Evolutionary conservation across 345 rosid species (phyloP), one percentile per base, ranked within the genome.

Genomic region (Crucihimalaya himalaica): DNA sequence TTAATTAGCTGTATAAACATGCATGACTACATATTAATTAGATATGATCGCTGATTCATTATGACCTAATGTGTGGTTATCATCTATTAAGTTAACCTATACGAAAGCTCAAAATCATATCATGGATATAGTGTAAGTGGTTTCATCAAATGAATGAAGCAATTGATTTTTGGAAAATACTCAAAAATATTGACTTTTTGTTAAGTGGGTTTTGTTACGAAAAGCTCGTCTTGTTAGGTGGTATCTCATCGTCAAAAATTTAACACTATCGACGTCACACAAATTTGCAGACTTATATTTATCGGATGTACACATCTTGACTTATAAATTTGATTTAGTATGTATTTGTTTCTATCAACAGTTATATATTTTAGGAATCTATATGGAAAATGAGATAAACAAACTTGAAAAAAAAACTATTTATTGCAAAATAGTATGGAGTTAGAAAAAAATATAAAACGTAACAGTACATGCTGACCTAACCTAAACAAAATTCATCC

Each of bases 51-150:
- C 20, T 71, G 59, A 48, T 47, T 48, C 59, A 25, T 58, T 58
- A 34, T n/a, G 59, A 70, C 25, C 3, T 4, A 31, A 43, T n/a
- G 20, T 23, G 16, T 57, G 32, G 4, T 16, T 5, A 19, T 59
- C 8, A 14, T n/a, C 2, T 63, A 20, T 50, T 34, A 48, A 34
- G 19, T 71, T 48, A 32, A 35, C 21, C 68, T 60, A n/a, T 48
- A 35, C 51, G 27, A 71, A 61, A 59, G 40, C 68, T 48, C 67
- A 35, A 71, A 60, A 12, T 25, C 60, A 37, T 71, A 5, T 5
- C 27, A 37, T 27, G 19, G 8, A 61, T 21, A n/a, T 27, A 21
- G 50, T 23, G 13, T 27, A 28, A 63, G n/a, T 63, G 16, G 54
- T 63, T 45, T 28, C 39, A 45, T 63, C 27, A 12, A 63, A 18